Evolutionary conservation across 805 yeast genomes (phyloP), one percentile per base, ranked within the genome.

Genomic region (Clavispora phyllophila): DNA sequence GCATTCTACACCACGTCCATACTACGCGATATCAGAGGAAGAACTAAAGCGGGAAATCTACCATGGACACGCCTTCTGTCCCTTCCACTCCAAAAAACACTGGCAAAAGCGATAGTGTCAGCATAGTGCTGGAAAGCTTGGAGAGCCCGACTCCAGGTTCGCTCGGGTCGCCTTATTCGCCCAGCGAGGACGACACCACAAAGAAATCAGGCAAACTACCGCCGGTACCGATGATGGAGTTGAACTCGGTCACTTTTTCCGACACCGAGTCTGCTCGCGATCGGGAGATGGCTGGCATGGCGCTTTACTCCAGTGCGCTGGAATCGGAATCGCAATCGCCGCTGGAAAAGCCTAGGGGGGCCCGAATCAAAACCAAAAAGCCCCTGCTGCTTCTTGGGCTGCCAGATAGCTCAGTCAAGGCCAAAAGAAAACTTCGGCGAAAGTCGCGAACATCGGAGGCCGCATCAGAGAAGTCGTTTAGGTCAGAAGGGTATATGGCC

Each of bases 221-320:
- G 36, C 41, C 32, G 22, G 38, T 37, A 10, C 39, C 18, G 10
- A 26, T 37, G 31, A 33, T 41, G 40, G 38, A 36, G 10, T 22
- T 42, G 15, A 41, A 42, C 20, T 20, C 42, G 10, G 40, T 38
- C n/a, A 37, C 33, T 9, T 42, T 20, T 19, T 39, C 42, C 26
- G 45, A 42, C 19, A 28, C 42, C 4, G 45, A 42, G 18, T 37
- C 36, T 18, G 44, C 39, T 5, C 40, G 44, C 33, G 44, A 36
- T 15, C 37, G 44, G 12, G 46, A 40, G 3, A 2, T 14, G n/a
- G 13, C 12, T 27, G 47, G 36, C 24, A 22, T 18, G 7, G 45
- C 39, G 12, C 44, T 49, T n/a, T 51, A 51, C 25, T 49, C 54
- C 15, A 49, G 54, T 38, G 54, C 55, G 2, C 54, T 49, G 53